Evolutionary conservation across 257 asterid species (phyloP).

Genomic region (Mitragyna speciosa): DNA sequence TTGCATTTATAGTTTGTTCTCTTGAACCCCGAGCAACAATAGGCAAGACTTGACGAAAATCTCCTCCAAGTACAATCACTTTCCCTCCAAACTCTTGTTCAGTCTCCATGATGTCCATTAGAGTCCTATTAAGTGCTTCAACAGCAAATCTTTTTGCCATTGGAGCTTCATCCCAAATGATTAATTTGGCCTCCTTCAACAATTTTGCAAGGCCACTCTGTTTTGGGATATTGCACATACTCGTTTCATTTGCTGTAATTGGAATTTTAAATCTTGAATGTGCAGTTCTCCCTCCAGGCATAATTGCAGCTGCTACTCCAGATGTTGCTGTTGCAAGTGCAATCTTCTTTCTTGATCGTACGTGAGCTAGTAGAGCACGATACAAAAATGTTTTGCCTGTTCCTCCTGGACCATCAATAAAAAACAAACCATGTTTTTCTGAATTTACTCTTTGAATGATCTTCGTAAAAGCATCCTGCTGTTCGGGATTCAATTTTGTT

Average conservation of each 20-base stretch:
- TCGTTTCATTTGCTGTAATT: background rate
- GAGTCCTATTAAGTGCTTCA: background rate
- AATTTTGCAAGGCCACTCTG: too few species aligned
- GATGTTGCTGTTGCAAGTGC: slow-evolving; percentile 9
- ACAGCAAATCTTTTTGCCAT: too few species aligned
- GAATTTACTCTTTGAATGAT: background rate
- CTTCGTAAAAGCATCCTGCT: background rate
- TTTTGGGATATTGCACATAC: background rate
- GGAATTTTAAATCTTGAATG: background rate
- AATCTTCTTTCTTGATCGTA: background rate
- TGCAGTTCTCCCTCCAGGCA: background rate
- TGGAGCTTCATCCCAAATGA: background rate
- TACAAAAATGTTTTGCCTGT: background rate
- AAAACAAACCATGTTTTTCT: background rate
- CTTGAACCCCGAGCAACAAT: background rate
- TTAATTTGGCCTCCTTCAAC: too few species aligned
- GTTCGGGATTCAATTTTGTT: background rate
- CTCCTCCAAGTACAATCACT: too few species aligned
- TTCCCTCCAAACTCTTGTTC: background rate
- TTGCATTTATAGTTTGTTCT: background rate
- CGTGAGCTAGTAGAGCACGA: background rate
- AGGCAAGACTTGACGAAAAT: background rate
- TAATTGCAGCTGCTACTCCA: background rate
- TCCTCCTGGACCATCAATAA: too few species aligned
- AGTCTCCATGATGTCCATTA: background rate